Evolutionary conservation across 2,329 filamentous ascomycete species (phyloP), one percentile per base, ranked within the genome.

Genomic region (Sclerotinia subarctica): DNA sequence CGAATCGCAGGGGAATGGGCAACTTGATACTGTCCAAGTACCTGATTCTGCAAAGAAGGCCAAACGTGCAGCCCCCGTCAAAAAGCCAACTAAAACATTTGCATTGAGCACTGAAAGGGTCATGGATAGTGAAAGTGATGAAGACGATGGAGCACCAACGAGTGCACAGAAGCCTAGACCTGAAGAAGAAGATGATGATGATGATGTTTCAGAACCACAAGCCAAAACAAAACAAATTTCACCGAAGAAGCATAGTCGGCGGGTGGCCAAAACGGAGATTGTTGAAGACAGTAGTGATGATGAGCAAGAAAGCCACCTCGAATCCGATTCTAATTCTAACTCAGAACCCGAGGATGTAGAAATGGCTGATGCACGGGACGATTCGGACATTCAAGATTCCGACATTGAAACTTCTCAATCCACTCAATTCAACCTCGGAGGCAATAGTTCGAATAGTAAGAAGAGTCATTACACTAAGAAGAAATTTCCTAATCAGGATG

Each of bases 41-140:
- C 49, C 35, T 59, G 10, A 53, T 21, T 58, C 58, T 17, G 17
- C 17, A 38, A 51, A 60, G 47, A 59, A 59, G 13, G n/a, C 29
- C 26, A 57, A 52, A 44, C 59, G 52, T 21, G n/a, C 60, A 51
- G 56, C 21, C n/a, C 32, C 13, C 21, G n/a, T 26, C 17, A 59
- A 58, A 17, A 66, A 54, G 42, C 4, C 53, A 26, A 35, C 52
- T 7, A 65, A 51, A 42, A 19, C 29, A 49, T 58, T 46, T 38
- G 42, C n/a, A 35, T 42, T 68, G 53, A 69, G 68, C 52, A 60
- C 63, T 42, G 59, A 68, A 64, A 57, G n/a, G 5, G 53, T 68
- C 15, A 35, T 49, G 26, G 65, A 68, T 38, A 64, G 66, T 19
- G 68, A 69, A 7, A 35, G 21, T 3, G 53, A 38, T n/a, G 21